Conservation (phyloP, 805 yeast genomes). For the Cephaloascus fragrans region DNA sequence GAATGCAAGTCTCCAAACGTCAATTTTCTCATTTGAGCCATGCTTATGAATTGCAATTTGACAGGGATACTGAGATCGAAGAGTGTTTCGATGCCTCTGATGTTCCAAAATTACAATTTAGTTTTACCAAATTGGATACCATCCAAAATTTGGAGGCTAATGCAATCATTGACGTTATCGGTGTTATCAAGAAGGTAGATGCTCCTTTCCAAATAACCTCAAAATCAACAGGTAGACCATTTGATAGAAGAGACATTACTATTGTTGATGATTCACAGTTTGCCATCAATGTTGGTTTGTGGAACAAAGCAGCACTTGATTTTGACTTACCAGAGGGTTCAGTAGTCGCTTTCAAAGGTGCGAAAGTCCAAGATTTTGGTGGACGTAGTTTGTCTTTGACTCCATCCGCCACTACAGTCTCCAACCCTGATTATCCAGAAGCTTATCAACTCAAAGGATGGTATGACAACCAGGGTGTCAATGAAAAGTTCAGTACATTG, state of each 20-base stretch:
- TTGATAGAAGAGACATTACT: slow-evolving; percentile 81
- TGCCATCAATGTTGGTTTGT: slow-evolving; percentile 71
- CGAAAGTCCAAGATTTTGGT: slow-evolving; percentile 77
- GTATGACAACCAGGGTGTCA: slow-evolving; percentile 76
- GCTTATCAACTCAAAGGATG: slow-evolving; percentile 88
- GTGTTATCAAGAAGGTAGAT: slow-evolving; percentile 69
- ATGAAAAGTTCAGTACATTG: slow-evolving; percentile 51
- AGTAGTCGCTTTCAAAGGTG: slow-evolving; percentile 88
- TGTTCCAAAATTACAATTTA: slow-evolving; percentile 74
- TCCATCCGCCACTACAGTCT: slow-evolving; percentile 62
- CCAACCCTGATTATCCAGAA: slow-evolving; percentile 85
- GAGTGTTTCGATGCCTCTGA: slow-evolving; percentile 50
- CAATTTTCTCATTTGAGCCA: slow-evolving; percentile 77
- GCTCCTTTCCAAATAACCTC: slow-evolving; percentile 75
- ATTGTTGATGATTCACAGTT: slow-evolving; percentile 79
- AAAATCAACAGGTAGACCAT: slow-evolving; percentile 80
- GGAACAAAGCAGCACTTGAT: slow-evolving; percentile 83
- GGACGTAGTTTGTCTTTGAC: slow-evolving; percentile 80
- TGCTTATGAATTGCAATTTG: slow-evolving; percentile 81
- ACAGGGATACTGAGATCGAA: slow-evolving; percentile 66
- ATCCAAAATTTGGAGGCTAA: slow-evolving; percentile 63
- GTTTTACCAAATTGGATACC: slow-evolving; percentile 60
- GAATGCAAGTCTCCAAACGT: slow-evolving; percentile 76
- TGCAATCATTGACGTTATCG: slow-evolving; percentile 76
- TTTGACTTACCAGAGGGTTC: slow-evolving; percentile 68